Evolutionary conservation across 495 filamentous ascomycete species (phyloP), one percentile per base, ranked within the genome.

Genomic region (Chaetomium cochliodes): DNA sequence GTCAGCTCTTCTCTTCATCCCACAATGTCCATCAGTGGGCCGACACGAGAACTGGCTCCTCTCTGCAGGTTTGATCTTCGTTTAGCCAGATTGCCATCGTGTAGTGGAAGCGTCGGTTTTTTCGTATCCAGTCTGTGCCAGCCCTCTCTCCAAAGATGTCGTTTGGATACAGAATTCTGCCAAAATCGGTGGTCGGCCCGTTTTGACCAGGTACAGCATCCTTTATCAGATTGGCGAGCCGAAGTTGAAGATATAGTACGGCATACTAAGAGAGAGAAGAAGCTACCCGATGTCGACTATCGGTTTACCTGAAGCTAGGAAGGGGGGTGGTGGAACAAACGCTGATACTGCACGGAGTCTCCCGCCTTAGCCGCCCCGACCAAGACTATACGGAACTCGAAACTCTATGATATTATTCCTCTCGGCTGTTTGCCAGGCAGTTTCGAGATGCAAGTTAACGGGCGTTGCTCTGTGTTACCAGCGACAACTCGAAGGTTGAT

Each of bases 141-240:
- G 44, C 26, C 59, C 54, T 49, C 47, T 44, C n/a, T 28, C 62
- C 62, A 63, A 63, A 64, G 57, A 67, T 55, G 50, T 46, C 30
- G 49, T 60, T 64, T 56, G 65, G 71, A 69, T 64, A 71, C 67
- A 66, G 70, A 60, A 67, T 69, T 77, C 73, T 73, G 77, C 76
- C 76, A 77, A 77, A 76, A 77, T 79, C 73, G 77, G 73, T 76
- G 68, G 70, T 69, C 77, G 78, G 78, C 76, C 76, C 78, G 79
- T 71, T 74, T 69, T 72, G 52, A 57, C 49, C 59, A 42, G 66
- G 65, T 61, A 26, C n/a, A 22, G 8, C 49, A 28, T 60, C 44
- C 47, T 56, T 65, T 53, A 4, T 30, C 55, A 65, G 46, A 28
- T 59, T 53, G 63, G 47, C 55, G 55, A 65, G 39, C 30, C 53